Evolutionary conservation across 2,329 filamentous ascomycete species (phyloP).

Genomic region (Stagonosporopsis cucurbitacearum): DNA sequence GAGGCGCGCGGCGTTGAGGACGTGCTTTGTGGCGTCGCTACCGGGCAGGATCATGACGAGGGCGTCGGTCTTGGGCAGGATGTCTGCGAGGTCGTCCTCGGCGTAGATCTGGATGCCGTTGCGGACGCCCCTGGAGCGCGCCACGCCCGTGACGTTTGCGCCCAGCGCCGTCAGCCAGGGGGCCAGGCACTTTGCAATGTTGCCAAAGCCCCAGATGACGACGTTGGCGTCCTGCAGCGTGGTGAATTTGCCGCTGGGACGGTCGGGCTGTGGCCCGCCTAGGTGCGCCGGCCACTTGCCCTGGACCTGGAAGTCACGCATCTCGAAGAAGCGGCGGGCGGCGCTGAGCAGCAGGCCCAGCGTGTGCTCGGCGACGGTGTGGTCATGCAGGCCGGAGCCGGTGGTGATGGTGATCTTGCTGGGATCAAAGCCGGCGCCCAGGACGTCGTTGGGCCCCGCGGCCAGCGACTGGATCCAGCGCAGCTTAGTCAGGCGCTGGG

Average conservation of each 20-base stretch:
- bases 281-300: constrained; percentile 67
- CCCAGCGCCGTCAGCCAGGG: constrained; percentile 63
- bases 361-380: constrained; percentile 69
- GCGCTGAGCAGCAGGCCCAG: constrained; percentile 64
- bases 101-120: constrained; percentile 64
- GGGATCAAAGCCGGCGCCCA: constrained; percentile 65
- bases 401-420: constrained; percentile 62
- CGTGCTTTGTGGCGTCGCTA: constrained; percentile 67
- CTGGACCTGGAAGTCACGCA: constrained; percentile 67
- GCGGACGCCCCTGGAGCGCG: constrained; percentile 63
- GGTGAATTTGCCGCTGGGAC: constrained; percentile 63
- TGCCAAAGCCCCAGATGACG: constrained; percentile 70
- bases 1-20: constrained; percentile 65
- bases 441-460: constrained; percentile 70
- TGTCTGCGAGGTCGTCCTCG: constrained; percentile 61
- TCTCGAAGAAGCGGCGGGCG: constrained; percentile 65
- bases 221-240: constrained; percentile 66
- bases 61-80: constrained; percentile 66
- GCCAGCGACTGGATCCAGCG: constrained; percentile 72
- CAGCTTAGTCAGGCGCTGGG: constrained; percentile 61
- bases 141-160: constrained; percentile 65
- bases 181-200: constrained; percentile 67
- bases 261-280: constrained; percentile 66
- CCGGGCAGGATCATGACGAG: constrained; percentile 62
- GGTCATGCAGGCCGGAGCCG: constrained; percentile 68